Base-by-base conservation (phyloP, 192 early-diverging fungal species). In the Backusella westeae region DNA sequence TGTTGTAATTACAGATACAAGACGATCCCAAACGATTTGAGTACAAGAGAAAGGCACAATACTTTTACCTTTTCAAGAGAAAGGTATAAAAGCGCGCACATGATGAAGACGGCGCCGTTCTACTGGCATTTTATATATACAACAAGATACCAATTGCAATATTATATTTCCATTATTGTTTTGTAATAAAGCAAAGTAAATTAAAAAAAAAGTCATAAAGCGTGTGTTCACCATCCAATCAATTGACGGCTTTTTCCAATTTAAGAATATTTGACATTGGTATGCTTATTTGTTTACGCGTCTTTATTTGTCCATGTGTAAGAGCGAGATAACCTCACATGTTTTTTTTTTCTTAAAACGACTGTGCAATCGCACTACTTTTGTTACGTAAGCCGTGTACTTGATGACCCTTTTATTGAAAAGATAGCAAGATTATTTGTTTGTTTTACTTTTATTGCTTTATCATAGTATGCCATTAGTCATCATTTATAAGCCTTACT, bases 1-100 rank as follows among this genome's bases (percentile, higher is more conserved):
- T 23, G 17, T 19, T 35, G 10, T 59, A 38, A 26, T 36, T 68
- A 19, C 7, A 79, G 69, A 44, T 78, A 19, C 35, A 34, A 53
- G 76, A 81, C 23, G 80, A 81, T 75, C 80, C 76, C 14, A 53
- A 81, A 7, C 63, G 70, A 12, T 32, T 42, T 34, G 76, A 23
- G 23, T 81, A 81, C 52, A 38, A 36, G 52, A 69, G 44, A 74
- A 32, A 67, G 15, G 76, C 70, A 29, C 63, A 78, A 32, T 70
- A 67, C 34, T 29, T 81, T 6, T 81, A 78, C 56, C 15, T 63
- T 23, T 42, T 81, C 19, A 76, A 73, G 34, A 73, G 70, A 23
- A 81, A 81, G 53, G 6, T 21, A 53, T 53, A 53, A 32, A 32
- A 32, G 32, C 2, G 38, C 10, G 10, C 10, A 39, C 38, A 39